phyloP scores from a whole-genome alignment of 495 filamentous ascomycete genomes.

The Penicillium bialowiezense region DNA sequence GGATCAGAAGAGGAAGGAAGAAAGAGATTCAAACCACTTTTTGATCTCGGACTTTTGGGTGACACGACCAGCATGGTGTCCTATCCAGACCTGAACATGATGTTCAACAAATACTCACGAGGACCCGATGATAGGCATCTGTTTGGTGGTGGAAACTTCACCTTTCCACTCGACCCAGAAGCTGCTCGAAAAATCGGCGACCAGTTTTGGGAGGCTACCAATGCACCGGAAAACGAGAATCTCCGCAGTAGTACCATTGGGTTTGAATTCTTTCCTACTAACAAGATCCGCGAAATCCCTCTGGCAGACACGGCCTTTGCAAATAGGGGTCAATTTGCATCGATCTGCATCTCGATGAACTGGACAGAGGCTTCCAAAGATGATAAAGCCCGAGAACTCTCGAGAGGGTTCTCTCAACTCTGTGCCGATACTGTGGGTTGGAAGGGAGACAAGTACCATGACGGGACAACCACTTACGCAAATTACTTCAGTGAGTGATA shows the following conservation, averaged over 20 bases:
- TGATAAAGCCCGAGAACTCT: not conserved
- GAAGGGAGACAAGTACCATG: constrained; percentile 5
- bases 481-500: constrained; percentile 28
- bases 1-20: constrained; percentile 4
- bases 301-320: not conserved
- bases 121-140: not conserved
- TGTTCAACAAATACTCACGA: constrained; percentile 6
- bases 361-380: constrained; percentile 4
- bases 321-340: constrained; percentile 4
- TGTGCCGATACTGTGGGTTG: not conserved
- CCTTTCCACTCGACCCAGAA: not conserved
- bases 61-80: constrained; percentile 1
- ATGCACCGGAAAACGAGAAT: not conserved
- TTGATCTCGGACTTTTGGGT: not conserved
- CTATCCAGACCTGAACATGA: constrained; percentile 1
- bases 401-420: not conserved
- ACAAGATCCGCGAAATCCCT: not conserved
- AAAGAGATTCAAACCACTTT: constrained; percentile 1
- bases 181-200: not conserved
- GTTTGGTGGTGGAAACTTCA: constrained; percentile 3
- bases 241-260: not conserved
- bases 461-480: constrained; percentile 30
- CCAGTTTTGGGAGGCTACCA: constrained; percentile 4
- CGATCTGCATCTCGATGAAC: constrained; percentile 1
- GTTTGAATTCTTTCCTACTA: constrained; percentile 1